These are phyloP conservation scores for Lotmaria passim DNA, from an alignment of 208 protist genomes.

Conservation along the genomic window DNA sequence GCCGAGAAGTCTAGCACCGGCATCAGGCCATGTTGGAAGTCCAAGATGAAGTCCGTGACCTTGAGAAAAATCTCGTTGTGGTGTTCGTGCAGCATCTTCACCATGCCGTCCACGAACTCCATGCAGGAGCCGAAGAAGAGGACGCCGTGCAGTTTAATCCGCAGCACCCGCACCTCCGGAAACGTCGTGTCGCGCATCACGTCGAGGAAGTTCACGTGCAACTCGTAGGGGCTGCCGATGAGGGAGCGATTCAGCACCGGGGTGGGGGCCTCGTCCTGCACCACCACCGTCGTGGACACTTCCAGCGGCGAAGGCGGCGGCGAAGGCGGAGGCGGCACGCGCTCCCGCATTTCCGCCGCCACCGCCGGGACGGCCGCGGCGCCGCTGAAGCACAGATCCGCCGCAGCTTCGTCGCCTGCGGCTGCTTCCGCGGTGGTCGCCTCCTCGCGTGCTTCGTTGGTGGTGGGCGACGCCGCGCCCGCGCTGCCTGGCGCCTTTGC, in stretches of 20 bases:
- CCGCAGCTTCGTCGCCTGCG: not conserved
- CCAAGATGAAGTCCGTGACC: slow-evolving; percentile 62
- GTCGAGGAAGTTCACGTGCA: slow-evolving; percentile 53
- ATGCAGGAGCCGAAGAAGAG: slow-evolving; percentile 66
- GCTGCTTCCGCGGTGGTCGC: not conserved
- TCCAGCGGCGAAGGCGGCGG: slow-evolving; percentile 15
- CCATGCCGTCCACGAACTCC: slow-evolving; percentile 56
- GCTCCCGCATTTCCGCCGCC: slow-evolving; percentile 1
- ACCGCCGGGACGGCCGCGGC: not conserved
- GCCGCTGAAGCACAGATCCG: not conserved
- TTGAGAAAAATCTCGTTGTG: slow-evolving; percentile 59
- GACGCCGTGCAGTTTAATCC: slow-evolving; percentile 49
- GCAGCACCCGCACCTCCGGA: slow-evolving; percentile 53
- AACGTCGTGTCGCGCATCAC: slow-evolving; percentile 44
- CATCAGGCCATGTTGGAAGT: slow-evolving; percentile 60
- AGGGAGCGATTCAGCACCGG: slow-evolving; percentile 30
- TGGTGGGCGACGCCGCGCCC: not conserved
- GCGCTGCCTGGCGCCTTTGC: not conserved
- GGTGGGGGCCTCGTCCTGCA: slow-evolving; percentile 5
- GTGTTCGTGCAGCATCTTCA: slow-evolving; percentile 52
- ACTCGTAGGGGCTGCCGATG: slow-evolving; percentile 24
- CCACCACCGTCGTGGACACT: slow-evolving; percentile 19
- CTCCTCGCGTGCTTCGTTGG: not conserved
- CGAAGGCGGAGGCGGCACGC: not conserved
- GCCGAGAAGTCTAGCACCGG: slow-evolving; percentile 61